These are phyloP conservation scores for Rhizopogon parksii DNA, from an alignment of 1,284 basidiomycete genomes.

Conservation along the genomic window DNA sequence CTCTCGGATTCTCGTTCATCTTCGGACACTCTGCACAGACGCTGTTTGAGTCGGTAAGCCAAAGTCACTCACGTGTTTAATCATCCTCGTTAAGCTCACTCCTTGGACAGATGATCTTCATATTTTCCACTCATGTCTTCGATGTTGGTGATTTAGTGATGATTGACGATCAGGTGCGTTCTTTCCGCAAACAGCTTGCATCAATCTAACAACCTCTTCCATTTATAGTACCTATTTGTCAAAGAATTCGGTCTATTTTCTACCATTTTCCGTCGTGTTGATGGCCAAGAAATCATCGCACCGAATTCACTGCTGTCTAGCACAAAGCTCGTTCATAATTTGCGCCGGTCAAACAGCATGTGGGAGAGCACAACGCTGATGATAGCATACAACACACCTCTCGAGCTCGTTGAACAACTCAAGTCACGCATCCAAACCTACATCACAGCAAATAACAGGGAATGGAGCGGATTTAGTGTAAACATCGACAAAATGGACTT, in stretches of 20 bases:
- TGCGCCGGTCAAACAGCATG: conserved; percentile 72
- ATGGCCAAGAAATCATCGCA: conserved; percentile 75
- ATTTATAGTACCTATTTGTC: conserved; percentile 32
- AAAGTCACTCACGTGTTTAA: not conserved
- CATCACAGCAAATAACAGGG: conserved; percentile 61
- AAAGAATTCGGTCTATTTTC: conserved; percentile 79
- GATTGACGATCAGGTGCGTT: conserved; percentile 61
- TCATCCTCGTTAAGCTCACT: conserved; percentile 1
- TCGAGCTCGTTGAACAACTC: conserved; percentile 66
- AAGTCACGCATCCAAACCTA: conserved; percentile 53
- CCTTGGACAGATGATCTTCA: conserved; percentile 59
- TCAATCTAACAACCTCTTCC: not conserved
- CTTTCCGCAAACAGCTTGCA: not conserved
- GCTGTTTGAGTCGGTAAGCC: conserved; percentile 68
- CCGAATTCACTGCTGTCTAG: conserved; percentile 73
- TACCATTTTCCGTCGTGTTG: conserved; percentile 72
- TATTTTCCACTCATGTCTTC: conserved; percentile 77
- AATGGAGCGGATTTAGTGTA: conserved; percentile 58
- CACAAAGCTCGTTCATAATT: conserved; percentile 72
- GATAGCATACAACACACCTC: conserved; percentile 59
- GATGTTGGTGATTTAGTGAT: conserved; percentile 75
- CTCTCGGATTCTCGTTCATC: conserved; percentile 75
- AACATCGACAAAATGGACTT: conserved; percentile 74
- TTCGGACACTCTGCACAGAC: conserved; percentile 81
- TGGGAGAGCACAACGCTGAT: conserved; percentile 70